Evolutionary conservation across 108 stramenopile species (phyloP).

Genomic region (Aurantiochytrium sp.): DNA sequence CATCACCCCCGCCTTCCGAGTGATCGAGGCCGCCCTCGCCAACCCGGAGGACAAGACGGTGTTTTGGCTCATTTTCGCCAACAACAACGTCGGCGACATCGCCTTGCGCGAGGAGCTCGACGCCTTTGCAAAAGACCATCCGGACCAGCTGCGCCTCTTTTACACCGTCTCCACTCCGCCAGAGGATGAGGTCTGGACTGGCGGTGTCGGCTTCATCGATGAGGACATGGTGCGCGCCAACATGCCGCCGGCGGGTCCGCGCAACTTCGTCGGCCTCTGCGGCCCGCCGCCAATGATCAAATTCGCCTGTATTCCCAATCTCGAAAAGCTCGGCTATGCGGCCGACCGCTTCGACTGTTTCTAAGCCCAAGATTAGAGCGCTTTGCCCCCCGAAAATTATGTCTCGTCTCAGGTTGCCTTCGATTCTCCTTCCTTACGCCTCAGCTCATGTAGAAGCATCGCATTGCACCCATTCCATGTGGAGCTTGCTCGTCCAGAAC

Average conservation of each 20-base stretch:
- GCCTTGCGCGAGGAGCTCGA: constrained; percentile 82
- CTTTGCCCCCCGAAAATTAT: too few species aligned
- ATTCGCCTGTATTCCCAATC: constrained; percentile 84
- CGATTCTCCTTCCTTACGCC: too few species aligned
- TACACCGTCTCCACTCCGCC: constrained; percentile 83
- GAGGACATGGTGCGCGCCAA: constrained; percentile 80
- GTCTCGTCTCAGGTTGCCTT: too few species aligned
- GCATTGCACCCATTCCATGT: too few species aligned
- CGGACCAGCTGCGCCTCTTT: constrained; percentile 71
- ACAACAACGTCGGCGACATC: constrained; percentile 85
- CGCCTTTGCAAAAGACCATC: constrained; percentile 60
- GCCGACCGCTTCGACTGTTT: constrained; percentile 75
- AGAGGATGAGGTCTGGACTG: constrained; percentile 59
- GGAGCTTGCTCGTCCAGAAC: too few species aligned
- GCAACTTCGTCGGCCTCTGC: constrained; percentile 86
- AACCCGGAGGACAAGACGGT: constrained; percentile 61
- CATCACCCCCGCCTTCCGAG: constrained; percentile 94
- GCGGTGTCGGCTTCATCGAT: constrained; percentile 80
- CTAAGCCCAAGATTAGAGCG: too few species aligned
- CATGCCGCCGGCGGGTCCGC: constrained; percentile 54
- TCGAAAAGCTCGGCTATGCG: constrained; percentile 81
- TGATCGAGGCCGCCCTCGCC: constrained; percentile 70
- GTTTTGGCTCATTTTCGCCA: constrained; percentile 52
- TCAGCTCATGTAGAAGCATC: too few species aligned
- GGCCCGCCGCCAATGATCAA: constrained; percentile 99